Base-by-base conservation (phyloP, 2,329 filamentous ascomycete genomes). In the Neonectria coccinea region DNA sequence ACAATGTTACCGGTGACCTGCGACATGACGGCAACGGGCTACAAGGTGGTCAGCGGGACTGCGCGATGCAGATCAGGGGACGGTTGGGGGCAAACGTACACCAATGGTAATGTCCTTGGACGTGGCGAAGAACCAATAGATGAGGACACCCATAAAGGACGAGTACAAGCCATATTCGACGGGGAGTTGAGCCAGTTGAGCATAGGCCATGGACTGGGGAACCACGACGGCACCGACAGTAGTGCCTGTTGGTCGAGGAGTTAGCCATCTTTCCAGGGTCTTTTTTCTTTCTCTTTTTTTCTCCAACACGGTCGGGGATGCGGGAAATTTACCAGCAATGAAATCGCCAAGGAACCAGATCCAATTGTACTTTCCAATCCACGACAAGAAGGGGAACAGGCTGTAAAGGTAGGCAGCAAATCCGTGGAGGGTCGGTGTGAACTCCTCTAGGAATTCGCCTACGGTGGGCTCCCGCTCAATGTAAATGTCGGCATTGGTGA, bases 61-160 rank as follows among this genome's bases (percentile, higher is more conserved):
- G 10, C 11, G 11, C 27, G 33, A 29, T 12, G 31, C 14, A 12
- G 33, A 4, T 36, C 25, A 10, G 56, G 27, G 27, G 18, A 48
- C 33, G 51, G 18, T 39, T 45, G 22, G 53, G 9, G 20, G 33
- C 68, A 59, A 5, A 85, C 88, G 80, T 83, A 91, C 89, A 42
- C 93, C 93, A 68, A 97, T 96, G 18, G 93, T 96, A 76, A 97
- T 97, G 79, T 86, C 84, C 71, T 98, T 98, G 25, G 94, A 97
- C 0, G 95, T 98, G 42, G 94, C 95, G 75, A 98, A 98, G 79
- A 97, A 94, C 95, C 95, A 98, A 80, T 98, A 98, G 71, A 97
- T 85, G 67, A 97, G 79, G 20, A 97, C 94, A 65, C 95, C 95
- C 88, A 97, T 97, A 75, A 98, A 98, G 0, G 94, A 97, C 1